phyloP scores from a whole-genome alignment of 2,329 filamentous ascomycete genomes.

The Apiospora phragmitis region DNA sequence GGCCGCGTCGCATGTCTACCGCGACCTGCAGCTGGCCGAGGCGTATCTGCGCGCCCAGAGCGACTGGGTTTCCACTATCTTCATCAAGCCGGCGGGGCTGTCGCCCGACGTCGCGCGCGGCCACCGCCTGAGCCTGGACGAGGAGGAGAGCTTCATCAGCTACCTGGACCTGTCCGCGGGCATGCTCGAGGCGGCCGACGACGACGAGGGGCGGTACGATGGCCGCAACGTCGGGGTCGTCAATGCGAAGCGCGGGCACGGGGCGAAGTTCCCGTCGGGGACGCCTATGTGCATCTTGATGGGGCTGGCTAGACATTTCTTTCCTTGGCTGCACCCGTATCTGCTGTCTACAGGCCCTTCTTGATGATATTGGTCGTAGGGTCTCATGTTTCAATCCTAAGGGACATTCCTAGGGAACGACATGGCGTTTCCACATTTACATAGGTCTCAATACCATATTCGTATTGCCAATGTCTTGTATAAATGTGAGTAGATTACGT shows the following conservation, averaged over 20 bases:
- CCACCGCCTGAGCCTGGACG: constrained; percentile 38
- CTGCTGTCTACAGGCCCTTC: constrained; percentile 13
- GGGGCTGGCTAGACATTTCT: constrained; percentile 33
- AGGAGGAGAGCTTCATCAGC: constrained; percentile 38
- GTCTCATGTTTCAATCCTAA: too few species aligned
- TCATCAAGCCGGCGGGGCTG: constrained; percentile 43
- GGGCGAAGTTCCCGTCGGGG: constrained; percentile 34
- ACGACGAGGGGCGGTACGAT: constrained; percentile 27
- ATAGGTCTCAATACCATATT: too few species aligned
- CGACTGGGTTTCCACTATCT: constrained; percentile 38
- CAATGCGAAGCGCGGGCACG: constrained; percentile 24
- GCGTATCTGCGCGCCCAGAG: constrained; percentile 35
- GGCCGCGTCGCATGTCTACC: constrained; percentile 38
- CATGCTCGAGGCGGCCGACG: constrained; percentile 48
- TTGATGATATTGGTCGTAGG: neutral
- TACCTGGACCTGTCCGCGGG: constrained; percentile 46
- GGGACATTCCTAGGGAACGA: too few species aligned
- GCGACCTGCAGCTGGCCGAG: constrained; percentile 37
- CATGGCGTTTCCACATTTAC: too few species aligned
- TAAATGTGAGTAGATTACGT: too few species aligned
- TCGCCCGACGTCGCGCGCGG: constrained; percentile 37
- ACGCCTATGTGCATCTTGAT: constrained; percentile 33
- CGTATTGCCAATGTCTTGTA: too few species aligned
- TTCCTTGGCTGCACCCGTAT: constrained; percentile 35
- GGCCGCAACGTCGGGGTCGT: constrained; percentile 28